Percentiles rank a stretch among this genome's conserved stretches.
These are phyloP conservation scores for Trichoderma asperellum DNA, from an alignment of 2,329 filamentous ascomycete genomes.

Conservation along the genomic window DNA sequence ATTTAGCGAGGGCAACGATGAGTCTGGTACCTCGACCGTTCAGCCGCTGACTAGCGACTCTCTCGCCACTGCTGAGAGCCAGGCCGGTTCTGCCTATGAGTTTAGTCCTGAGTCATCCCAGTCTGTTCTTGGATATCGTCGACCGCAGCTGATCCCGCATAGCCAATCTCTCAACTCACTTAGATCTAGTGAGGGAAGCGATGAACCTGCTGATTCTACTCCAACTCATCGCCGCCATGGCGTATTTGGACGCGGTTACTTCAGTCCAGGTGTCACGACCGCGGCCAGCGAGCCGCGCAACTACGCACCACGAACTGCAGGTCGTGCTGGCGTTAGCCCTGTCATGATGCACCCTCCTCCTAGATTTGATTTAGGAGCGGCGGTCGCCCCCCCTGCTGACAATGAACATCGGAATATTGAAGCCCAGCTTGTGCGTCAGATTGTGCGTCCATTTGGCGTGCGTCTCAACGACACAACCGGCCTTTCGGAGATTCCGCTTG, in stretches of 20 bases:
- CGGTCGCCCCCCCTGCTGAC: neutral
- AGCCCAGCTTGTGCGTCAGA: slow-evolving; percentile 10
- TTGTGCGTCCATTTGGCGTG: slow-evolving; percentile 10
- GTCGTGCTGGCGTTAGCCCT: slow-evolving; percentile 27
- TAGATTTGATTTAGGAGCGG: slow-evolving; percentile 40
- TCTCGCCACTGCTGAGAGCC: neutral
- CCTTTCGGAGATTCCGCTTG: slow-evolving; percentile 10
- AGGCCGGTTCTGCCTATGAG: neutral
- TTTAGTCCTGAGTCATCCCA: neutral
- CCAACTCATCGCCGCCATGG: slow-evolving; percentile 9
- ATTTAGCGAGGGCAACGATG: slow-evolving; percentile 13
- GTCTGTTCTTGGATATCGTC: neutral
- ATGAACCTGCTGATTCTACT: neutral
- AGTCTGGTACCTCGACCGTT: neutral
- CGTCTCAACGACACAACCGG: slow-evolving; percentile 2
- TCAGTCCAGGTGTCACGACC: slow-evolving; percentile 22
- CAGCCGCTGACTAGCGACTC: neutral
- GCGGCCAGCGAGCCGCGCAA: slow-evolving; percentile 47
- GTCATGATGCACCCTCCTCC: slow-evolving; percentile 42
- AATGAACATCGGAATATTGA: neutral
- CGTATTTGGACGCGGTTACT: neutral
- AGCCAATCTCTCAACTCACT: slow-evolving; percentile 30
- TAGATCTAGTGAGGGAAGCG: slow-evolving; percentile 19
- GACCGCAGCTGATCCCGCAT: slow-evolving; percentile 22
- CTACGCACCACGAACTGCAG: slow-evolving; percentile 45